Evolutionary conservation across 1,284 basidiomycete species (phyloP).

Genomic region (Trichosporon coremiiforme): DNA sequence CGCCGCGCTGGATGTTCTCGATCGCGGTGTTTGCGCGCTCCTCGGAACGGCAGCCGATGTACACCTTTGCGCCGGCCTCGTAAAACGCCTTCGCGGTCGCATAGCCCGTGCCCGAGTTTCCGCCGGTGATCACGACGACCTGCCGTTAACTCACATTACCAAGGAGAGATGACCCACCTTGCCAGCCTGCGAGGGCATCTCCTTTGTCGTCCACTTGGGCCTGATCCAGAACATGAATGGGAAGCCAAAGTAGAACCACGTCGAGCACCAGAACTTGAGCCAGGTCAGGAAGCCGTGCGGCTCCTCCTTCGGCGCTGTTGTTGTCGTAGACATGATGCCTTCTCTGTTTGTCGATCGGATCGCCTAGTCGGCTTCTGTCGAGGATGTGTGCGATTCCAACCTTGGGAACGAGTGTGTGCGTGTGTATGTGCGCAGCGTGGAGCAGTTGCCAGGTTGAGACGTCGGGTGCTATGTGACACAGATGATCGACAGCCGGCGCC

Average conservation of each 20-base stretch:
- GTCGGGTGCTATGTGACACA: not conserved
- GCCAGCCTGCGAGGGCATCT: constrained; percentile 19
- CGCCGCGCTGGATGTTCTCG: constrained; percentile 58
- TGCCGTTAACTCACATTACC: constrained; percentile 23
- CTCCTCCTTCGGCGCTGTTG: not conserved
- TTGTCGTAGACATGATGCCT: constrained; percentile 2
- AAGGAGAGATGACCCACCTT: constrained; percentile 11
- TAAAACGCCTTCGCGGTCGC: constrained; percentile 58
- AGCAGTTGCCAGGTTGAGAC: not conserved
- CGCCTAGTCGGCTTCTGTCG: too few relatives aligned
- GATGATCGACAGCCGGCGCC: not conserved
- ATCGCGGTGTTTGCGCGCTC: constrained; percentile 62
- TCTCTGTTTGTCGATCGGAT: not conserved
- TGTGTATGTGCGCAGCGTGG: not conserved
- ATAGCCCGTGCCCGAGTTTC: constrained; percentile 49
- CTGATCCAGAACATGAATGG: constrained; percentile 22
- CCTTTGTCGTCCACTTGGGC: constrained; percentile 8
- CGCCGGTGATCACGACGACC: constrained; percentile 54
- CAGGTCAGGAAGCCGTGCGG: not conserved
- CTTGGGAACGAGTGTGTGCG: not conserved
- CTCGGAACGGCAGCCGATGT: constrained; percentile 60
- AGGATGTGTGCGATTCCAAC: not conserved
- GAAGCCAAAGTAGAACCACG: not conserved
- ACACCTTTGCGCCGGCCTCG: constrained; percentile 65
- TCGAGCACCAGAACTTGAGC: constrained; percentile 17